Evolutionary conservation across 768 basidiomycete species (phyloP).

Genomic region (Tephrocybe sp.): DNA sequence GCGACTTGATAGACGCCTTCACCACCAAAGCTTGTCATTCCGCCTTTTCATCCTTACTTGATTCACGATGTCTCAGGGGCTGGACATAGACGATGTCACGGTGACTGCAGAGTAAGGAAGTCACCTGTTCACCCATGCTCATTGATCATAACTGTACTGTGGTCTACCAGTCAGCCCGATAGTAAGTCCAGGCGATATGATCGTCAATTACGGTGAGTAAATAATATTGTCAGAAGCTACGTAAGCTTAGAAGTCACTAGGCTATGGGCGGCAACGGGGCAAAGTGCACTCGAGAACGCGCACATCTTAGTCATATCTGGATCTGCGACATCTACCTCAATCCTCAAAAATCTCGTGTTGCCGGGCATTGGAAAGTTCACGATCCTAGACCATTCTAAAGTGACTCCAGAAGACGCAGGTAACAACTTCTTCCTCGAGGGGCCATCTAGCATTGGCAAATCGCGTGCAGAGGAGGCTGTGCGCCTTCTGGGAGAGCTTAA

Average conservation of each 20-base stretch:
- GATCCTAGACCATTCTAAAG: slow-evolving; percentile 67
- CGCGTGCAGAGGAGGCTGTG: slow-evolving; percentile 78
- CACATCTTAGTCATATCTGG: slow-evolving; percentile 80
- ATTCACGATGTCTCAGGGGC: not conserved
- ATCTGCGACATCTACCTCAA: slow-evolving; percentile 82
- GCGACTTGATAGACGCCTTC: not conserved
- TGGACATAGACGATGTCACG: not conserved
- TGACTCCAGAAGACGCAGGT: slow-evolving; percentile 77
- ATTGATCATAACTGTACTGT: not conserved
- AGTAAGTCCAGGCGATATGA: slow-evolving; percentile 91
- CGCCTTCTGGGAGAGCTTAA: slow-evolving; percentile 83
- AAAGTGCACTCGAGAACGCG: slow-evolving; percentile 83
- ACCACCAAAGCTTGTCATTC: not conserved
- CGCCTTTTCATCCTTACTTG: not conserved
- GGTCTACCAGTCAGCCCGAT: slow-evolving; percentile 62
- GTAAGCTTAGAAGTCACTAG: slow-evolving; percentile 33
- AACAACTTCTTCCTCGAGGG: slow-evolving; percentile 96
- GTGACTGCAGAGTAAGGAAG: not conserved
- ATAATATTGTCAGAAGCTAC: not conserved
- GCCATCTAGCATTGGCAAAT: slow-evolving; percentile 72
- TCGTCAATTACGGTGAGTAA: slow-evolving; percentile 81
- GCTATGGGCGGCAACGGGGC: slow-evolving; percentile 93
- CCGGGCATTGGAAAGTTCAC: slow-evolving; percentile 97
- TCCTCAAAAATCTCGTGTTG: slow-evolving; percentile 95
- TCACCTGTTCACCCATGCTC: not conserved